A percentile compares a stretch with the other conserved stretches of the same genome.
Evolutionary conservation across 1,284 basidiomycete genomes (phyloP).

Genomic region (Ganoderma meredithae): DNA sequence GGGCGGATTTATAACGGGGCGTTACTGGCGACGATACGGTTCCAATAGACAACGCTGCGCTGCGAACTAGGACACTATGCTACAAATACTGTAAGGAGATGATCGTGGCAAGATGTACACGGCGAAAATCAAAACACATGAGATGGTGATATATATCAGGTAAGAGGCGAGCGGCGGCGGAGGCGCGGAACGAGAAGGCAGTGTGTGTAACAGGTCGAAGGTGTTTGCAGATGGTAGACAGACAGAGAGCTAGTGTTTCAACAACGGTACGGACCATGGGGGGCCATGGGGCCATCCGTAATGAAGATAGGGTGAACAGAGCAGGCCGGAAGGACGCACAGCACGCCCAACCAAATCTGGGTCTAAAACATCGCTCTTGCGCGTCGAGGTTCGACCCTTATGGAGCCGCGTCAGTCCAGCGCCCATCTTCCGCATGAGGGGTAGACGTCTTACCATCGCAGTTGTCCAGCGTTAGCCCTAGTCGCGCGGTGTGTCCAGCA

Average conservation of each 20-base stretch:
- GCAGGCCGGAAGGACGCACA: background rate
- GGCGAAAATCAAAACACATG: conserved; percentile 1
- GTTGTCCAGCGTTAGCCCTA: conserved; percentile 6
- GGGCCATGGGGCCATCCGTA: background rate
- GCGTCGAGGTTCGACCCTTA: conserved; percentile 1
- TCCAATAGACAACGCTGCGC: conserved; percentile 6
- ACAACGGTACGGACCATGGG: background rate
- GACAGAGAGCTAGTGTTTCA: background rate
- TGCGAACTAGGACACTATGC: conserved; percentile 5
- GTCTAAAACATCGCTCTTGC: background rate
- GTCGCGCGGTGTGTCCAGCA: conserved; percentile 26
- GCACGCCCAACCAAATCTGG: background rate
- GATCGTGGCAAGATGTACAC: conserved; percentile 7
- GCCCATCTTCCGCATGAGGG: conserved; percentile 1
- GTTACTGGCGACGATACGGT: conserved; percentile 2
- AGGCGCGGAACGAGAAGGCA: background rate
- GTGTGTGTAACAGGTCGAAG: no score
- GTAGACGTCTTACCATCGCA: conserved; percentile 17
- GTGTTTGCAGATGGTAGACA: background rate
- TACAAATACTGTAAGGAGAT: conserved; percentile 10
- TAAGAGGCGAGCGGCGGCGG: background rate
- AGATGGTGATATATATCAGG: background rate
- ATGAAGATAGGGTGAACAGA: background rate
- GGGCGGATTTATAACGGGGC: background rate
- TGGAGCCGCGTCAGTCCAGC: conserved; percentile 7